Evolutionary conservation across 441 rosid genomes (phyloP).

Genomic region (Populus hybrid): DNA sequence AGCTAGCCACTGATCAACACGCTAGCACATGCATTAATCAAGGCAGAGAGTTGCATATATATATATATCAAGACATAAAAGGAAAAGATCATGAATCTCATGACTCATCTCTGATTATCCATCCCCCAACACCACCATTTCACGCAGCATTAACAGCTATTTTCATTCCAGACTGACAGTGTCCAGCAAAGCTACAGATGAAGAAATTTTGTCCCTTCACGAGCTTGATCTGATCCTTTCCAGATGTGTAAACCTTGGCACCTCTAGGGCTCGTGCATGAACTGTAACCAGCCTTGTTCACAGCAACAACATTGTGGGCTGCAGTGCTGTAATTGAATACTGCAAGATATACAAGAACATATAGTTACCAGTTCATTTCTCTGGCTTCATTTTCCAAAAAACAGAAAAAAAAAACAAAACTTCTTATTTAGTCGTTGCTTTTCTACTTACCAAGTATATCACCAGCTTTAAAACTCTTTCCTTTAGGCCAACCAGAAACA

Average conservation of each 20-base stretch:
- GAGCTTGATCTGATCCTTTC: slow-evolving; percentile 55
- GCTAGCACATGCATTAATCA: neutral
- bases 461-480: slow-evolving; percentile 47
- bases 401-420: neutral
- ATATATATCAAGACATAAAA: too few relatives aligned
- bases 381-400: neutral
- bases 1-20: neutral
- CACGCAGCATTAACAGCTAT: slow-evolving; percentile 49
- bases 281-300: slow-evolving; percentile 35
- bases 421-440: neutral
- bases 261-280: slow-evolving; percentile 37
- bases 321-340: slow-evolving; percentile 55
- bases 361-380: neutral
- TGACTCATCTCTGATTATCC: neutral
- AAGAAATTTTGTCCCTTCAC: slow-evolving; percentile 46
- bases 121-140: neutral
- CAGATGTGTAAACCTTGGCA: slow-evolving; percentile 36
- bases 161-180: slow-evolving; percentile 58
- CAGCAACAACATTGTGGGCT: slow-evolving; percentile 50
- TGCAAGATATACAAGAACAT: slow-evolving; percentile 17
- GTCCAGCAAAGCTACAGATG: slow-evolving; percentile 46
- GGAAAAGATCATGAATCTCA: neutral
- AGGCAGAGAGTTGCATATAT: neutral
- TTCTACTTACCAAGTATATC: slow-evolving; percentile 43
- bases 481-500: slow-evolving; percentile 34